Conservation (phyloP, 2,329 filamentous ascomycete species). For the Monosporascus sp. region DNA sequence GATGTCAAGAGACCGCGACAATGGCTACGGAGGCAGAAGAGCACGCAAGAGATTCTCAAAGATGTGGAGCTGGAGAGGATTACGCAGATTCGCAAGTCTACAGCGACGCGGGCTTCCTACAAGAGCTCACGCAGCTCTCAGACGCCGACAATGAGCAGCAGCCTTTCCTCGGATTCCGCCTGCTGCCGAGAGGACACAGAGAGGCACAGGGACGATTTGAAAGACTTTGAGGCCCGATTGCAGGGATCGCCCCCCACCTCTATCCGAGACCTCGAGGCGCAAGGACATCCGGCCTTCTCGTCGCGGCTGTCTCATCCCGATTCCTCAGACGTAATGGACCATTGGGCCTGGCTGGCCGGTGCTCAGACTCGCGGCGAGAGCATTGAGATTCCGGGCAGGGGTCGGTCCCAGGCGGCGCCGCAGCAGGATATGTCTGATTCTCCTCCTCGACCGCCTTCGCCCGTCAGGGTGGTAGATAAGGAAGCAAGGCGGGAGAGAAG, state of each 20-base stretch:
- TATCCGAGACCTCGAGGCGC: slow-evolving; percentile 9
- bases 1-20: not conserved
- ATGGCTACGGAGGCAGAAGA: slow-evolving; percentile 10
- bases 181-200: slow-evolving; percentile 19
- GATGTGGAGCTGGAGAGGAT: slow-evolving; percentile 23
- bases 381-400: not conserved
- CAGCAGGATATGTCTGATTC: not conserved
- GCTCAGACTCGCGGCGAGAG: not conserved
- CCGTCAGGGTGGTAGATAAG: slow-evolving; percentile 1
- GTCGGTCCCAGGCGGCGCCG: not conserved
- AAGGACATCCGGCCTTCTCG: slow-evolving; percentile 22
- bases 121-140: slow-evolving; percentile 6
- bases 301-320: slow-evolving; percentile 11
- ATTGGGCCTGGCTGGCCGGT: too few species aligned
- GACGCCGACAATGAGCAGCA: slow-evolving; percentile 7
- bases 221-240: slow-evolving; percentile 34
- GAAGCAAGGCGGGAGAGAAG: not conserved
- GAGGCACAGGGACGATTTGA: slow-evolving; percentile 30
- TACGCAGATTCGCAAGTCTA: slow-evolving; percentile 27
- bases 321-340: slow-evolving; percentile 5
- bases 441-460: slow-evolving; percentile 1
- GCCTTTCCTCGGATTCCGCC: slow-evolving; percentile 9
- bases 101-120: slow-evolving; percentile 22
- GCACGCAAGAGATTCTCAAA: slow-evolving; percentile 11
- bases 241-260: slow-evolving; percentile 24